Conservation (phyloP, 306 rosid genomes). For the Casuarina cunninghamiana region DNA sequence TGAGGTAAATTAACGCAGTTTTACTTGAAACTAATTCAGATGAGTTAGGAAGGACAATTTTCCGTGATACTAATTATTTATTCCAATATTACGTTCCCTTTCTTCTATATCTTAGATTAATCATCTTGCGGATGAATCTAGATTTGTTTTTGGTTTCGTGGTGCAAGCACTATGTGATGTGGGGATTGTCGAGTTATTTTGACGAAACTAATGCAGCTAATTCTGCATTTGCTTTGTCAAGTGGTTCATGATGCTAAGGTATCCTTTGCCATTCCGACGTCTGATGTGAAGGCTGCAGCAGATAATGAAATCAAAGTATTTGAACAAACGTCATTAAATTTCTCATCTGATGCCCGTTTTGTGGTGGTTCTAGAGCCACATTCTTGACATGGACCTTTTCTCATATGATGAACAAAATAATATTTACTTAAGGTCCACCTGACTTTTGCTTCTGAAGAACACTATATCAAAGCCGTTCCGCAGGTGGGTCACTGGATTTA, state of each 20-base stretch:
- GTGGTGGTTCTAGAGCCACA: neutral
- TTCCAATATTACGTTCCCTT: slow-evolving; percentile 12
- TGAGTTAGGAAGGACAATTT: slow-evolving; percentile 33
- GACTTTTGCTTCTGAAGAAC: too few species aligned
- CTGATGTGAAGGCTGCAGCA: neutral
- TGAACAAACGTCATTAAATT: neutral
- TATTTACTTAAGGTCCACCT: too few species aligned
- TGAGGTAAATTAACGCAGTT: slow-evolving; percentile 28
- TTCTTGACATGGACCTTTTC: neutral
- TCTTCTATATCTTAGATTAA: neutral
- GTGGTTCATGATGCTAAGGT: neutral
- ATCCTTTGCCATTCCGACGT: neutral
- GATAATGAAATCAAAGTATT: neutral
- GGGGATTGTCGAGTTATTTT: neutral
- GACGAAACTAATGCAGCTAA: neutral
- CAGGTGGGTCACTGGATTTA: too few species aligned
- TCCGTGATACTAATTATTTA: slow-evolving; percentile 14
- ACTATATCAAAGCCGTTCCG: too few species aligned
- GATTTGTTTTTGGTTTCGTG: neutral
- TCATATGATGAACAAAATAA: too few species aligned
- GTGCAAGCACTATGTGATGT: neutral
- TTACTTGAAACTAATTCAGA: neutral
- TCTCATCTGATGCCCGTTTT: neutral
- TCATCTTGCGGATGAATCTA: slow-evolving; percentile 5
- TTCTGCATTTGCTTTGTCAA: neutral